A percentile compares a stretch with the other conserved stretches of the same genome.
Evolutionary conservation across 306 rosid species (phyloP).

Genomic region (Casuarina equisetifolia): DNA sequence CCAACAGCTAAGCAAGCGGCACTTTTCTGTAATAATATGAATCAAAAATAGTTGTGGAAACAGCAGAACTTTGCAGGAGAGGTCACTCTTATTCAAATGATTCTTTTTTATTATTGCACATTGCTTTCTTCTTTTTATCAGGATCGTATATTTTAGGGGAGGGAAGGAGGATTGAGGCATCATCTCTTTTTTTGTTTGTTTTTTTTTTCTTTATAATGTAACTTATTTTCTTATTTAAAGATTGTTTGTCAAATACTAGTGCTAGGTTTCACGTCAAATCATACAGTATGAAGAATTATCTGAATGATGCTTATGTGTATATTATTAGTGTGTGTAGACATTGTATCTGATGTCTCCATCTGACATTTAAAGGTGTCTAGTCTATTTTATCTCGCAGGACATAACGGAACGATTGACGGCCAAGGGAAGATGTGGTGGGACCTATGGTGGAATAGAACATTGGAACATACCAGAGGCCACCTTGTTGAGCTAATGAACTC

Average conservation of each 20-base stretch:
- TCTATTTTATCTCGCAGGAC: constrained; percentile 55
- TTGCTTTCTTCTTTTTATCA: background rate
- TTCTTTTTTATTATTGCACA: background rate
- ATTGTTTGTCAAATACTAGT: background rate
- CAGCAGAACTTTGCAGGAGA: background rate
- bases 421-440: constrained; percentile 99
- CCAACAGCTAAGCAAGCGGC: no score
- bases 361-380: background rate
- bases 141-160: background rate
- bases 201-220: background rate
- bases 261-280: constrained; percentile 2
- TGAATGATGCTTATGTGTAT: background rate
- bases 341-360: background rate
- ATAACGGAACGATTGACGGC: constrained; percentile 90
- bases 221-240: no score
- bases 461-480: constrained; percentile 88
- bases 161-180: background rate
- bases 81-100: background rate
- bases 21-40: background rate
- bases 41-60: background rate
- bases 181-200: background rate
- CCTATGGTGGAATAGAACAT: constrained; percentile 95
- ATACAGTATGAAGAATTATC: no score
- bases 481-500: constrained; percentile 86
- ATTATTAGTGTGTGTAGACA: background rate